Evolutionary conservation across 257 asterid genomes (phyloP).

Genomic region (Solanum stenotomum): DNA sequence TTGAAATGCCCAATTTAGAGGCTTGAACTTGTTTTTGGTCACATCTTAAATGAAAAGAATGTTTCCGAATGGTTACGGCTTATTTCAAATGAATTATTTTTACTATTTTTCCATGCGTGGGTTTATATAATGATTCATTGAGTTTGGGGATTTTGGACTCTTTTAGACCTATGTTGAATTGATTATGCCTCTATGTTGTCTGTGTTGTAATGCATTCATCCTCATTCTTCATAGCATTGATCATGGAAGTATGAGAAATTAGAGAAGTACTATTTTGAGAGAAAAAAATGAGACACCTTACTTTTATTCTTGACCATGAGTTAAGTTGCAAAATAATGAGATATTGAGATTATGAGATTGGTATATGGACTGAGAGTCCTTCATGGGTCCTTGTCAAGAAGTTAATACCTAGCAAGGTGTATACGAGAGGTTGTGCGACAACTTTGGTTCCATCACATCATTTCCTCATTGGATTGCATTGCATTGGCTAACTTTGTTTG

Average conservation of each 20-base stretch:
- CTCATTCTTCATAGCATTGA: background rate
- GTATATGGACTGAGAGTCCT: background rate
- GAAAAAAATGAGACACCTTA: background rate
- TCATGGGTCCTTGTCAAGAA: background rate
- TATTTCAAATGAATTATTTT: no score
- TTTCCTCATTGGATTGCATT: background rate
- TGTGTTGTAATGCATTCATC: background rate
- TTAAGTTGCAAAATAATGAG: background rate
- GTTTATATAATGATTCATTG: background rate
- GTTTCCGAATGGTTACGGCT: background rate
- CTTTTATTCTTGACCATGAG: background rate
- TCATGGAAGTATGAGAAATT: background rate
- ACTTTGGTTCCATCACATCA: background rate
- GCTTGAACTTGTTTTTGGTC: background rate
- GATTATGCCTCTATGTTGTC: background rate
- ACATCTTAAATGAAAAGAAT: background rate
- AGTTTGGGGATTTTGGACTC: background rate
- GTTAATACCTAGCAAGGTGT: background rate
- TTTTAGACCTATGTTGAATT: background rate
- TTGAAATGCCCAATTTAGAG: background rate
- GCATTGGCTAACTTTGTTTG: background rate
- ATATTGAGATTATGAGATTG: background rate
- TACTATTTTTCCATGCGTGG: background rate
- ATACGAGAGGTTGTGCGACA: background rate
- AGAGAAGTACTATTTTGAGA: background rate